Evolutionary conservation across 371 early-diverging fungal genomes (phyloP), one percentile per base, ranked within the genome.

Genomic region (Saksenaea oblongispora): DNA sequence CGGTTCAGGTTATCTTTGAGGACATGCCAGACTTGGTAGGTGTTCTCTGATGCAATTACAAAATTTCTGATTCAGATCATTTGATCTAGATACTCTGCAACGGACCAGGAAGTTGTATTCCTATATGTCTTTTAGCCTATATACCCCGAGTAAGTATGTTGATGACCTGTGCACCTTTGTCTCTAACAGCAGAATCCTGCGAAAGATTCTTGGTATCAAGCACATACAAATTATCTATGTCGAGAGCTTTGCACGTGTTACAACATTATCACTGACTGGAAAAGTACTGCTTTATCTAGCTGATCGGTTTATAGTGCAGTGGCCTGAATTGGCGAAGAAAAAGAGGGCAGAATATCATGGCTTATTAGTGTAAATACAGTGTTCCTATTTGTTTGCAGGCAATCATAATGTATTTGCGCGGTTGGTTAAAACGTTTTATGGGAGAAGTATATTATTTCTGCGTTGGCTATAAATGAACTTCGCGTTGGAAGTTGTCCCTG

Each of bases 51-150:
- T 34, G 18, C 41, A 58, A 31, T 31, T 24, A 15, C 28, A 35
- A 11, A 28, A 13, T 58, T 24, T 5, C 34, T 58, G 61, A 61
- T 13, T 18, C 27, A 14, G 26, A 47, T 24, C 31, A 31, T 7
- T 7, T 31, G 10, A 18, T 41, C 27, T 61, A 89, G 91, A 79
- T 96, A 9, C 36, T 96, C 15, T 91, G 89, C 68, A 98, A 98
- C 72, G 98, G 98, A 0, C 98, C 98, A 0, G 97, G 96, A 7
- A 97, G 91, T n/a, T 96, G 98, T 68, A 84, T 98, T 9, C 90
- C 95, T 1, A 73, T 93, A 5, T 85, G 88, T 51, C 41, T 89
- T 36, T 67, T 81, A 0, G 85, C 88, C 1, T 84, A 83, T 69
- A n/a, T 89, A 18, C 78, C 86, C 17, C 76, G 84, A 62, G 88